phyloP scores from a whole-genome alignment of 306 rosid genomes.

The Glycine latifolia region DNA sequence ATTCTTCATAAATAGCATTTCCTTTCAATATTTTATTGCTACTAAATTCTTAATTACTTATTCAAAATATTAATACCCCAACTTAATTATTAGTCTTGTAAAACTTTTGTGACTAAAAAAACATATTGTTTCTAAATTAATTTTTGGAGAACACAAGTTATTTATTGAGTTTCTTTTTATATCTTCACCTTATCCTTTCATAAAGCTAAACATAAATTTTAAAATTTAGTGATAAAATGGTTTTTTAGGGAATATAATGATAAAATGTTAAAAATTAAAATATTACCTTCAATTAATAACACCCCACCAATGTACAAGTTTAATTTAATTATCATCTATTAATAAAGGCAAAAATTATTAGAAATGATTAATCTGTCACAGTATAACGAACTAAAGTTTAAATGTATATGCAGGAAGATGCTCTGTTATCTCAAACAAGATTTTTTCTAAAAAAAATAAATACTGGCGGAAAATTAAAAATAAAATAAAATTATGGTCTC shows the following conservation, averaged over 20 bases:
- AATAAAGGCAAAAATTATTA: too few relatives aligned
- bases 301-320: not conserved
- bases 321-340: not conserved
- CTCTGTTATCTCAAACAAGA: too few relatives aligned
- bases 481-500: too few relatives aligned
- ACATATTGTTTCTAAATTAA: not conserved
- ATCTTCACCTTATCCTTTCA: not conserved
- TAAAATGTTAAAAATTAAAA: not conserved
- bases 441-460: too few relatives aligned
- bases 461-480: too few relatives aligned
- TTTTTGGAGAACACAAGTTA: not conserved
- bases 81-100: not conserved
- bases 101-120: not conserved
- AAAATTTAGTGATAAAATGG: not conserved
- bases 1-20: conserved; percentile 6
- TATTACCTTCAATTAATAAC: not conserved
- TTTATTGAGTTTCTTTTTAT: not conserved
- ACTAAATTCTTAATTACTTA: not conserved
- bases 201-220: not conserved
- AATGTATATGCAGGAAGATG: too few relatives aligned
- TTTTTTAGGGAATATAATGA: too few relatives aligned
- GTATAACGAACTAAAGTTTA: too few relatives aligned
- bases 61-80: not conserved
- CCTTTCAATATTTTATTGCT: not conserved
- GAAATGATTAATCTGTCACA: too few relatives aligned